Base-by-base conservation (phyloP, 768 basidiomycete genomes). In the Lepiota venenata region DNA sequence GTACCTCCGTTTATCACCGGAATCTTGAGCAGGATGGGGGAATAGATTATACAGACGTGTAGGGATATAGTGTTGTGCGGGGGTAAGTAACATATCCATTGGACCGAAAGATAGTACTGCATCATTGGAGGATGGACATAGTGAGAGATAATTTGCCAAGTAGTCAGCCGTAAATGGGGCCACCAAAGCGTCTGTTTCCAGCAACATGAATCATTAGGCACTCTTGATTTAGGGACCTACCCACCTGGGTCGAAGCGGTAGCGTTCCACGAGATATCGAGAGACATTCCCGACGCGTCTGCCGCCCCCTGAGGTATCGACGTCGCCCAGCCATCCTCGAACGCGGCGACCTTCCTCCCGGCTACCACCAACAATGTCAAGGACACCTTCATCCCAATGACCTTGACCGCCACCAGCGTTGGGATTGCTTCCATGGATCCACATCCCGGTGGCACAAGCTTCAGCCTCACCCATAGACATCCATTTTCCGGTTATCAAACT, bases 11-110 rank as follows among this genome's bases (percentile, higher is more conserved):
- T 87, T 86, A 65, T 91, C 91, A 41, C 74, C 77, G 1, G 81
- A 63, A 55, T 88, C 88, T 66, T 92, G 90, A 2, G 87, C 89
- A 35, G 91, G 91, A 64, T 93, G 91, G 8, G 90, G 91, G 63
- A 77, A 82, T 61, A 92, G 68, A 62, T 72, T 83, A 72, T 88
- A 91, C 47, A 89, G 74, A 15, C 88, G 82, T 45, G 85, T 87
- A 51, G 90, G 85, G 58, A 84, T 71, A 67, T 85, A 90, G 63
- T 87, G 83, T 61, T 82, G 81, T 36, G 90, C 87, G 2, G 90
- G 84, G 14, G 87, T 80, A 62, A 92, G 76, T 60, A 93, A 71
- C 47, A 78, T 74, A 68, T 93, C 91, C 80, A 89, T 88, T 6
- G 88, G 85, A 48, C 89, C 89, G 65, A 93, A 88, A 22, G 84